Percentiles rank a stretch among this genome's conserved stretches.
phyloP scores from a whole-genome alignment of 2,329 filamentous ascomycete species.

The Escovopsis weberi region DNA sequence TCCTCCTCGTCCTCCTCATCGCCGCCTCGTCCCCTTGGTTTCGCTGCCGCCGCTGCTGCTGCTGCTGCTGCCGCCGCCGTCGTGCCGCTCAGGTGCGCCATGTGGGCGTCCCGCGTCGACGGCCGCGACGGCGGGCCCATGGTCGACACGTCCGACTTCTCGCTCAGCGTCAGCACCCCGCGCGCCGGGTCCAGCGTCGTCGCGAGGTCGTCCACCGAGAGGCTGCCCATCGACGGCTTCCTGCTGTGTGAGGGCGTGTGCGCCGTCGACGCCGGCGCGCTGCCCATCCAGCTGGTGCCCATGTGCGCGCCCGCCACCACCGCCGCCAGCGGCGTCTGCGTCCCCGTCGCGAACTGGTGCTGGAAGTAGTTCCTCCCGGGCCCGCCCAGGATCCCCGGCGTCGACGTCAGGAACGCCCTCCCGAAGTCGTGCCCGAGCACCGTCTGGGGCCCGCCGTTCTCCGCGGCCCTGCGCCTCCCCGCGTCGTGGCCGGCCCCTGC shows the following conservation, averaged over 20 bases:
- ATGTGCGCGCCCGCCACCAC: slow-evolving; percentile 56
- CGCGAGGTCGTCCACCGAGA: slow-evolving; percentile 28
- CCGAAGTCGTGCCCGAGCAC: slow-evolving; percentile 29
- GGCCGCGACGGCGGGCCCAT: slow-evolving; percentile 45
- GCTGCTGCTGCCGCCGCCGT: slow-evolving; percentile 15
- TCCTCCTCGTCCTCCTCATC: too few relatives aligned
- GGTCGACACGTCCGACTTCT: slow-evolving; percentile 49
- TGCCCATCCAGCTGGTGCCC: slow-evolving; percentile 22
- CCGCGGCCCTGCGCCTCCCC: slow-evolving; percentile 8
- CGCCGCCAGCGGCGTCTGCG: slow-evolving; percentile 65
- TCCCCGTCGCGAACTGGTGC: slow-evolving; percentile 60
- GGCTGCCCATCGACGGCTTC: slow-evolving; percentile 31
- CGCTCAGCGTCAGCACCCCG: slow-evolving; percentile 27
- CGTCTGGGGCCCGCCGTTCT: slow-evolving; percentile 17
- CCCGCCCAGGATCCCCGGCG: slow-evolving; percentile 52
- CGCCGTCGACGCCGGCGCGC: slow-evolving; percentile 7
- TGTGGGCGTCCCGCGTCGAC: slow-evolving; percentile 37
- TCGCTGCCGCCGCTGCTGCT: too few relatives aligned
- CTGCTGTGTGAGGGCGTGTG: slow-evolving; percentile 23
- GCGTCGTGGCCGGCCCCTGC: slow-evolving; percentile 1
- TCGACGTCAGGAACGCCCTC: slow-evolving; percentile 43
- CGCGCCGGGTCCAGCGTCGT: slow-evolving; percentile 21
- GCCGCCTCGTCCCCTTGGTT: too few relatives aligned
- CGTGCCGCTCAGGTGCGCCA: slow-evolving; percentile 20
- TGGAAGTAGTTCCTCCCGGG: slow-evolving; percentile 75